Base-by-base conservation (phyloP, 768 basidiomycete species). In the Hemileccinum rubropunctum region DNA sequence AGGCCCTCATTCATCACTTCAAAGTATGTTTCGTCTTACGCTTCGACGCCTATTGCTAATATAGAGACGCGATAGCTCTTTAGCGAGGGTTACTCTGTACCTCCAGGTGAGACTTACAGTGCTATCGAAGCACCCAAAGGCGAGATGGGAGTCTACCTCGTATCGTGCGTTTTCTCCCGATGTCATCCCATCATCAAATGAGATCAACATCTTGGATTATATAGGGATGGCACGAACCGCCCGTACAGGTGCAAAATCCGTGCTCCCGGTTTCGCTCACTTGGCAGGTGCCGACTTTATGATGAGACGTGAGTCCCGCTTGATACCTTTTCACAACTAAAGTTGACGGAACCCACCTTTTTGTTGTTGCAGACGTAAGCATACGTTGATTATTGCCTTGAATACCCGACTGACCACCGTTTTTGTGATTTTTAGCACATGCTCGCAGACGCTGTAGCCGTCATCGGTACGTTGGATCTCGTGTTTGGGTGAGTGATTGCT, bases 121-220 rank as follows among this genome's bases (percentile, higher is more conserved):
- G 95, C 95, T 2, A 98, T 98, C 58, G 97, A 99, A 72, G 95
- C 95, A 8, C 95, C 95, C 39, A 98, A 99, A 73, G 95, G 95
- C 56, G 95, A 98, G 73, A 98, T 98, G 94, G 95, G 79, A 58
- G 95, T 99, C 40, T 99, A 95, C 75, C 84, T 99, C 45, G 93
- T 99, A 54, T 97, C 94, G 83, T 89, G 60, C 61, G 87, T 80
- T 27, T 27, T 21, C 4, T 35, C 20, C 13, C 8, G 18, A 6
- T 2, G 3, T 39, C 6, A 0, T 33, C 4, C 5, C n/a, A 2
- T 36, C 21, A 20, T 27, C 4, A 13, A 9, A 30, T 34, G 7
- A 20, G 3, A 54, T 11, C 11, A n/a, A 61, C 26, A 13, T 15
- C 3, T 27, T 38, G 35, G 12, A 18, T 38, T 1, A 23, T 21